Evolutionary conservation across 257 asterid species (phyloP), one percentile per base, ranked within the genome.

Genomic region (Gentiana dahurica): DNA sequence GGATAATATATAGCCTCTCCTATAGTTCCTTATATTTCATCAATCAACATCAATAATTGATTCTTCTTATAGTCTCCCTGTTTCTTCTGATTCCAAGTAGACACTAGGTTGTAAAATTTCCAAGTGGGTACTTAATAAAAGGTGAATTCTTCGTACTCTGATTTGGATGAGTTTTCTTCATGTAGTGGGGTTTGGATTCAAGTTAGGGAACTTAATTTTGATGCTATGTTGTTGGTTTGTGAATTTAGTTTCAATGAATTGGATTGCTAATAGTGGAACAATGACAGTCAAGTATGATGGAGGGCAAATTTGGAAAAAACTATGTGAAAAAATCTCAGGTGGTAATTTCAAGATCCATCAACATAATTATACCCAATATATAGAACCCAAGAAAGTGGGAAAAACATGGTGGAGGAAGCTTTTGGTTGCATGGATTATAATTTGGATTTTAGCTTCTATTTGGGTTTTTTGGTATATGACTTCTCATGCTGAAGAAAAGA

Each of bases 181-280:
- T 77, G 79, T 85, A 32, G 55, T 87, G 77, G 89, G 85, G 55
- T 84, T 90, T 72, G 91, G 94, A 53, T 56, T 82, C 78, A 90
- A 90, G 81, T 79, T 83, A 77, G 89, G 95, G 61, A 81, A 83
- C 75, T 74, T 87, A 66, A 60, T 91, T 57, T 73, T 75, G 75
- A 36, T 84, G 78, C 76, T 83, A 56, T 85, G 95, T 67, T 75
- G 65, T 76, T 85, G 90, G 86, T 78, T 83, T 74, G 46, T 88
- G 47, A 81, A 85, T 49, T 54, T 81, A 69, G 69, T 91, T 59
- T 85, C 88, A 54, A 63, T 91, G 75, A 75, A 75, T 71, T 82
- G 90, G 94, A 66, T 81, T 44, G 76, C 77, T 69, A 71, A 82
- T 71, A 91, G 84, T 57, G 78, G 75, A 78, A 68, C 71, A 51